phyloP scores from a whole-genome alignment of 805 yeast genomes.

The Candida tammaniensis region DNA sequence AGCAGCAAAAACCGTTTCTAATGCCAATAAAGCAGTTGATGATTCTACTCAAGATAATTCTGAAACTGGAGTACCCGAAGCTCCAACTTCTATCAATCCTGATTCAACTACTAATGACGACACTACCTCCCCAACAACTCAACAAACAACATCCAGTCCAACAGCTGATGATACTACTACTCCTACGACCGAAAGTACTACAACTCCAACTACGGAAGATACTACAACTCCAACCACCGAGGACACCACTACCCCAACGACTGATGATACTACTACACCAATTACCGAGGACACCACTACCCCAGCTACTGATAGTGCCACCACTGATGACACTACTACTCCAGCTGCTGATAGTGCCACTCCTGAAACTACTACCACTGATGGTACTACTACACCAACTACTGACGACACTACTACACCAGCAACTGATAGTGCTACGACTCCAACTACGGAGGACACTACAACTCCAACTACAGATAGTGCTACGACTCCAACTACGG shows the following conservation, averaged over 20 bases:
- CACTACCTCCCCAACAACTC: neutral
- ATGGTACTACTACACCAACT: constrained; percentile 1
- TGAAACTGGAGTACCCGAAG: constrained; percentile 2
- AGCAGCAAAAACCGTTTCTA: neutral
- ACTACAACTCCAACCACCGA: constrained; percentile 1
- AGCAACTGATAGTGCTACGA: constrained; percentile 3
- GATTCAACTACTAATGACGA: neutral
- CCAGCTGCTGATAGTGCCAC: constrained; percentile 1
- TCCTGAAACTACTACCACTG: constrained; percentile 3
- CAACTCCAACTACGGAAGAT: neutral
- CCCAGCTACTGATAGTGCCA: constrained; percentile 1
- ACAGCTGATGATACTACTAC: constrained; percentile 3
- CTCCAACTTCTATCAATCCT: constrained; percentile 1
- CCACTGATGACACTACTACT: neutral
- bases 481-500: constrained; percentile 1
- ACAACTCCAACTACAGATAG: neutral
- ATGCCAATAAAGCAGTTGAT: too few species aligned
- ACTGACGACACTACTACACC: too few species aligned
- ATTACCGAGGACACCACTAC: neutral
- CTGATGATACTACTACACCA: neutral
- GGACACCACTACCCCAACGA: constrained; percentile 2
- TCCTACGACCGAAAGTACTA: constrained; percentile 1
- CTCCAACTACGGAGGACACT: constrained; percentile 3
- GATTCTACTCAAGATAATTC: too few species aligned
- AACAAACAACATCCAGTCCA: neutral